These are phyloP conservation scores for Musa itinerans DNA, from an alignment of 176 grass and related monocot species.

Conservation along the genomic window DNA sequence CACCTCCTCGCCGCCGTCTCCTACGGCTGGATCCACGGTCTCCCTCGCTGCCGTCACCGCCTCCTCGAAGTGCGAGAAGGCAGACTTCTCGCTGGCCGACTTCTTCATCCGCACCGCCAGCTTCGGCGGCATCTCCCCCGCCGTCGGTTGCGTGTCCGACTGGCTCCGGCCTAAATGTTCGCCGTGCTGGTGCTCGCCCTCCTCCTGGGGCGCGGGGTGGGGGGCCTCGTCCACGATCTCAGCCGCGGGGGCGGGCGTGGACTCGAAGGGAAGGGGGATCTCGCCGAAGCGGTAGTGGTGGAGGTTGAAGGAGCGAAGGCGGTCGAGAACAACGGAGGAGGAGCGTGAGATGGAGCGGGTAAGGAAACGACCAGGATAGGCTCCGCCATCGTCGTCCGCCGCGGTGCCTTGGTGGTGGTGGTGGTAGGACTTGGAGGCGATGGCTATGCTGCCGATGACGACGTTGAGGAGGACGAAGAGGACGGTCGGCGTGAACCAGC, in stretches of 20 bases:
- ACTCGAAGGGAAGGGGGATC: background rate
- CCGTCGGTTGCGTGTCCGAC: conserved; percentile 36
- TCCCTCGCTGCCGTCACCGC: conserved; percentile 17
- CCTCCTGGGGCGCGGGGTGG: background rate
- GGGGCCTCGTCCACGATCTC: background rate
- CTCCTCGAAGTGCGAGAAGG: conserved; percentile 57
- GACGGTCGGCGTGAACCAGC: conserved; percentile 68
- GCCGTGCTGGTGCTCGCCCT: background rate
- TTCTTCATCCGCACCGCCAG: conserved; percentile 57
- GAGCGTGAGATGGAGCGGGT: conserved; percentile 37
- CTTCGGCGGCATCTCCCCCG: conserved; percentile 12
- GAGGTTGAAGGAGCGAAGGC: conserved; percentile 50
- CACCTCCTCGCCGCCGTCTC: conserved; percentile 38
- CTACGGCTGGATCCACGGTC: background rate
- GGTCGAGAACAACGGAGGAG: conserved; percentile 64
- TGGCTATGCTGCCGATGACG: conserved; percentile 91
- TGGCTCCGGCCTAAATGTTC: conserved; percentile 40
- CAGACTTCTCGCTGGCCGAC: conserved; percentile 65
- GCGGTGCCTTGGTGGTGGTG: background rate
- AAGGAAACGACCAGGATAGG: background rate
- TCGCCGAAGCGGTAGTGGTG: conserved; percentile 18
- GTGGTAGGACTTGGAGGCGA: conserved; percentile 48
- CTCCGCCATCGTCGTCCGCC: background rate
- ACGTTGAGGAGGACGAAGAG: conserved; percentile 82
- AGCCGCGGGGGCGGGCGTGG: conserved; percentile 4